Percentiles rank a stretch among this genome's conserved stretches.
phyloP scores from a whole-genome alignment of 1,139 yeast genomes.

The Kurtzmaniella quercitrusa region DNA sequence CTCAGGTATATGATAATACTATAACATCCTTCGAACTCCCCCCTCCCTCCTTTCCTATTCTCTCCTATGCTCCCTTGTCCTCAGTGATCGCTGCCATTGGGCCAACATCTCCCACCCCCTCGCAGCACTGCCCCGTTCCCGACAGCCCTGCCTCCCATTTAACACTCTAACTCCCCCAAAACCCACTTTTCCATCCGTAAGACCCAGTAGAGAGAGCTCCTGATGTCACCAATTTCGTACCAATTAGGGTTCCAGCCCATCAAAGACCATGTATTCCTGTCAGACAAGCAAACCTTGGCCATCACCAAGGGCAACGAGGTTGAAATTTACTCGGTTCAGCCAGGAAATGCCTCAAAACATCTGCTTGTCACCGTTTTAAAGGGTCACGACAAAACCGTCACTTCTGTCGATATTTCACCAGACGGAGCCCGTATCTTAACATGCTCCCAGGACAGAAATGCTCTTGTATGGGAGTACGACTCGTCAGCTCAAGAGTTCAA shows the following conservation, averaged over 20 bases:
- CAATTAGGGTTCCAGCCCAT: constrained; percentile 82
- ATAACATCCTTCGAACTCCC: neutral
- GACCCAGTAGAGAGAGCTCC: constrained; percentile 35
- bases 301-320: constrained; percentile 76
- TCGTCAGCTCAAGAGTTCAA: constrained; percentile 49
- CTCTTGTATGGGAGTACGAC: constrained; percentile 86
- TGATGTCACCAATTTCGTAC: constrained; percentile 40
- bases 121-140: neutral
- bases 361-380: constrained; percentile 57
- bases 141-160: neutral
- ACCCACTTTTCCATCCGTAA: neutral
- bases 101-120: too few relatives aligned
- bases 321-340: constrained; percentile 62
- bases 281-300: constrained; percentile 66
- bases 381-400: constrained; percentile 92
- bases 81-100: too few relatives aligned
- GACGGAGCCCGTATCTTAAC: constrained; percentile 86
- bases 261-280: constrained; percentile 84
- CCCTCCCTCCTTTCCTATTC: neutral
- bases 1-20: too few relatives aligned
- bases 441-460: constrained; percentile 97
- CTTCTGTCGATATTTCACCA: constrained; percentile 87
- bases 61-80: neutral
- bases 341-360: constrained; percentile 31
- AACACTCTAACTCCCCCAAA: neutral